Conservation (phyloP, 768 basidiomycete species). For the Cubamyces sp. region DNA sequence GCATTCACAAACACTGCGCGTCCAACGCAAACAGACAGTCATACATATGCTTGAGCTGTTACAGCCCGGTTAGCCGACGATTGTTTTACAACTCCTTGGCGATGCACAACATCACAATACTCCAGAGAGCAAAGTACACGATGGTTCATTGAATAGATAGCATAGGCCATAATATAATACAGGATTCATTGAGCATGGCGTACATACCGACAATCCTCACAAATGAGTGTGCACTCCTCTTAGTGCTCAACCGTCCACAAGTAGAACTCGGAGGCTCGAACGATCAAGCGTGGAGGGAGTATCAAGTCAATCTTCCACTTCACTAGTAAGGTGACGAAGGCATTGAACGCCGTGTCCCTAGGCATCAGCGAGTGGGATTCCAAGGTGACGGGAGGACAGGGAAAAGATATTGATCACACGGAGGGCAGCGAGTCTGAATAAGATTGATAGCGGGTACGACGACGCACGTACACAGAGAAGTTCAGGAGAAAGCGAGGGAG, state of each 20-base stretch:
- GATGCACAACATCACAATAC: no score
- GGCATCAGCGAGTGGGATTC: constrained; percentile 69
- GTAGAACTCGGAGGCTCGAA: constrained; percentile 33
- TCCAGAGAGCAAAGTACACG: no score
- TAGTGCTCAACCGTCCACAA: constrained; percentile 83
- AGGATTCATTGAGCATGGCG: background rate
- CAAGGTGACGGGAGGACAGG: background rate
- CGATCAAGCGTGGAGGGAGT: constrained; percentile 82
- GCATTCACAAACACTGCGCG: no score
- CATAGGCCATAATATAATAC: no score
- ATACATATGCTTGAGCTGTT: no score
- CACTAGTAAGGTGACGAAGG: constrained; percentile 84
- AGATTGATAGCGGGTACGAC: background rate
- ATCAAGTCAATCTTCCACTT: constrained; percentile 62
- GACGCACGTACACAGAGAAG: background rate
- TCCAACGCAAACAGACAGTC: no score
- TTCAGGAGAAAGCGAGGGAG: background rate
- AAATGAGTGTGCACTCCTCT: constrained; percentile 52
- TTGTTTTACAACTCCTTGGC: no score
- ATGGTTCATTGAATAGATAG: no score
- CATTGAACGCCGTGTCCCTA: constrained; percentile 74
- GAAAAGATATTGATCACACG: background rate
- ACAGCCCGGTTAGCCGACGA: no score
- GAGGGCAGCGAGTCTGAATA: background rate
- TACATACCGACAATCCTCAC: background rate